Base-by-base conservation (phyloP, 1,284 basidiomycete species). In the Leucoagaricus sp. region DNA sequence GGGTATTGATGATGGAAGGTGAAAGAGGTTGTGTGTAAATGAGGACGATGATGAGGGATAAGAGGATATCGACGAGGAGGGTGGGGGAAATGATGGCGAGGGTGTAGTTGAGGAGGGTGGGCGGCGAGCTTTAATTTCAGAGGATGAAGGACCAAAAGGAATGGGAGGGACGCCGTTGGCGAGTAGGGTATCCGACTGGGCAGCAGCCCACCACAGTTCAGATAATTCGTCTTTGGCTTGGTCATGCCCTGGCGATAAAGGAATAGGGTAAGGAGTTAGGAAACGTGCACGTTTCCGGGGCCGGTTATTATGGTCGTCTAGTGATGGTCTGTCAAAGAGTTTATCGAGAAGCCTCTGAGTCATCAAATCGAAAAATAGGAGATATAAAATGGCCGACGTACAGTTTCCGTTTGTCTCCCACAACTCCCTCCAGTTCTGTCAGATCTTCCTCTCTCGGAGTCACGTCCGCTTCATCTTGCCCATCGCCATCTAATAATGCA, bases 161-260 rank as follows among this genome's bases (percentile, higher is more conserved):
- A 87, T 79, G 5, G 70, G 68, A 10, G 89, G 87, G 21, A 91
- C 73, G 2, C 86, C 87, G 59, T 87, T 89, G 17, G 76, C 80
- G 29, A 90, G 70, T 31, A 91, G 74, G 4, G 73, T 65, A 59
- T 87, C 82, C 0, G 81, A 83, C 62, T 84, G 82, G 53, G 84
- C 77, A 5, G 83, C 87, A 33, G 80, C 75, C 89, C 89, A 92
- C 90, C 90, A 92, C 5, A 89, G 70, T 29, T 86, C 82, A 9
- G 79, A 72, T 3, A 78, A 66, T 19, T 82, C 78, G 49, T 76
- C 73, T 49, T 70, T 66, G 3, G 45, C 19, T 23, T 34, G 33
- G 38, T 75, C 73, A 28, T 72, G 21, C 25, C 41, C 41, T 7
- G 41, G 70, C 15, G 67, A 61, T 21, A 71, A 58, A 25, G 70